Conservation (phyloP, 495 filamentous ascomycete species). For the Paragyromitra xinjiangensis region DNA sequence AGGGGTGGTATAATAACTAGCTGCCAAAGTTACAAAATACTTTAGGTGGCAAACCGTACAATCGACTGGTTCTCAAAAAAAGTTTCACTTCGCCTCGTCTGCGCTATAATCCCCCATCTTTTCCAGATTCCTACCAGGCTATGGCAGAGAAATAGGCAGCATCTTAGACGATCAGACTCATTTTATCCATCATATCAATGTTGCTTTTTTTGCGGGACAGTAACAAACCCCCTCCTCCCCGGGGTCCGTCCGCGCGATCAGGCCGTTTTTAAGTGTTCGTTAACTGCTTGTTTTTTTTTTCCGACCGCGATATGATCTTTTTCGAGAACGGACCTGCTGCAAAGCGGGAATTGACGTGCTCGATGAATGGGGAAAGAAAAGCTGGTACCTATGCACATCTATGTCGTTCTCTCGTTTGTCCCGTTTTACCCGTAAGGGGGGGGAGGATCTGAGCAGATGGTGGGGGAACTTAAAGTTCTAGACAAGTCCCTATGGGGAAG, state of each 20-base stretch:
- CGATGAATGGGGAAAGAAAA: no score
- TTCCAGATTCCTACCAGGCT: no score
- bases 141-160: background rate
- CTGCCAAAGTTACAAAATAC: background rate
- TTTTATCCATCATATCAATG: background rate
- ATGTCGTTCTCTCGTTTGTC: no score
- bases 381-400: no score
- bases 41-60: background rate
- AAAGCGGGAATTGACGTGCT: background rate
- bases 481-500: no score
- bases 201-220: background rate
- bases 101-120: background rate
- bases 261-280: background rate
- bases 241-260: background rate
- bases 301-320: background rate
- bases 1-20: no score
- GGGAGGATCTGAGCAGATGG: no score
- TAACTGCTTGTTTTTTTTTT: background rate
- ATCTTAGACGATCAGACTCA: background rate
- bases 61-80: background rate
- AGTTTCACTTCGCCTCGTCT: background rate
- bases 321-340: background rate
- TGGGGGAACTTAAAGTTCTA: no score
- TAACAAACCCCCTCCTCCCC: background rate
- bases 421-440: no score